Percentiles rank a stretch among this genome's conserved stretches.
Evolutionary conservation across 2,329 filamentous ascomycete genomes (phyloP).

Genomic region (Neophaeococcomyces aloes): DNA sequence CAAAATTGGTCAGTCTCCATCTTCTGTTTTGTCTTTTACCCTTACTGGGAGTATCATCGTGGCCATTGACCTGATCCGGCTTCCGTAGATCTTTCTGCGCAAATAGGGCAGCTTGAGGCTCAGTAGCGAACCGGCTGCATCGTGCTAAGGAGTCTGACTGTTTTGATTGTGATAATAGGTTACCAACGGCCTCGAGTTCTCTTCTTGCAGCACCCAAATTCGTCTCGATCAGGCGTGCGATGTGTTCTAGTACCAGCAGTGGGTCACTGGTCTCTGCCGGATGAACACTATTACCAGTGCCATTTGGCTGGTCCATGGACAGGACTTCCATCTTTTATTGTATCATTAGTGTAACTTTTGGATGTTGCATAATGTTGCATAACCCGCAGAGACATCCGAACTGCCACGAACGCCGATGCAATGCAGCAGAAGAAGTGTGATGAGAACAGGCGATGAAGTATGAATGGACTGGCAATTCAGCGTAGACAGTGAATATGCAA

Average conservation of each 20-base stretch:
- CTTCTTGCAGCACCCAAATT: constrained; percentile 63
- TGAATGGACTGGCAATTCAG: neutral
- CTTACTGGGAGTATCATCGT: constrained; percentile 30
- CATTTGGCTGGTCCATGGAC: constrained; percentile 17
- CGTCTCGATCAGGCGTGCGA: constrained; percentile 59
- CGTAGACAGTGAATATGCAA: neutral
- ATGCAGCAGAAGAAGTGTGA: constrained; percentile 12
- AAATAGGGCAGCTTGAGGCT: constrained; percentile 73
- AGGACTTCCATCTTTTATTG: constrained; percentile 18
- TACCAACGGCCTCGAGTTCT: constrained; percentile 72
- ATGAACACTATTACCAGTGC: constrained; percentile 9
- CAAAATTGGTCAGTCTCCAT: constrained; percentile 6
- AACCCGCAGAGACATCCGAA: neutral
- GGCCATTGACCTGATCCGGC: constrained; percentile 20
- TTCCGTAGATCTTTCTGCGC: constrained; percentile 62
- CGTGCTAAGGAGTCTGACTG: constrained; percentile 72
- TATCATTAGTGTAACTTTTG: constrained; percentile 7
- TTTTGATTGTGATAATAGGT: constrained; percentile 63
- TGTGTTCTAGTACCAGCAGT: constrained; percentile 59
- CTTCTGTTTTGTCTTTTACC: constrained; percentile 9
- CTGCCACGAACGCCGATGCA: constrained; percentile 15
- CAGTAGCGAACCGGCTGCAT: constrained; percentile 80
- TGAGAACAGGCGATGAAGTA: no score
- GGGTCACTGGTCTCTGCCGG: constrained; percentile 45
- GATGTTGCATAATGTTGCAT: neutral